Conservation (phyloP, 345 rosid species). For the Citrus cavaleriei region DNA sequence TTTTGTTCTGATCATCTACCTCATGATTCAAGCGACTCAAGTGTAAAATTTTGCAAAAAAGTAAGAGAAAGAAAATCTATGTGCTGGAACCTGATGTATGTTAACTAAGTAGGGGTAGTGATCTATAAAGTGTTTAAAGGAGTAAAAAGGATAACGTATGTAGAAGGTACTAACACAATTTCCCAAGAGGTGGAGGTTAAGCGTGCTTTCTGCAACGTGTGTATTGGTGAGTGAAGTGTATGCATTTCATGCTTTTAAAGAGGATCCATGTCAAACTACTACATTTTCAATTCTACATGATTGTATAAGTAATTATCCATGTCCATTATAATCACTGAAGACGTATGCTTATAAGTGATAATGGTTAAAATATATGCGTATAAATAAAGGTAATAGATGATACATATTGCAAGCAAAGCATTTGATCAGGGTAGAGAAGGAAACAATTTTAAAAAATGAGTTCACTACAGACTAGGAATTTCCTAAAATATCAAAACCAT, state of each 20-base stretch:
- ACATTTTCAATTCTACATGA: neutral
- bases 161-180: neutral
- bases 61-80: neutral
- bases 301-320: neutral
- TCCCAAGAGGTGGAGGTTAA: neutral
- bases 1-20: constrained; percentile 10
- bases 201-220: neutral
- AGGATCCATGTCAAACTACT: neutral
- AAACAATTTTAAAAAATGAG: neutral
- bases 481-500: neutral
- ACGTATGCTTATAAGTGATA: neutral
- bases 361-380: neutral
- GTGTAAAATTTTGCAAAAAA: neutral
- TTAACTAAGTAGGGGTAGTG: neutral
- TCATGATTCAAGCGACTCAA: neutral
- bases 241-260: neutral
- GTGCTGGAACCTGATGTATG: neutral
- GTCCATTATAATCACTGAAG: neutral
- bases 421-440: neutral
- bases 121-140: neutral
- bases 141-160: neutral
- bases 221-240: neutral
- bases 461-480: neutral
- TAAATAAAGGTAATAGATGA: neutral
- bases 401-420: neutral